phyloP scores from a whole-genome alignment of 148 eudicot species.

The Vaccinium corymbosum region DNA sequence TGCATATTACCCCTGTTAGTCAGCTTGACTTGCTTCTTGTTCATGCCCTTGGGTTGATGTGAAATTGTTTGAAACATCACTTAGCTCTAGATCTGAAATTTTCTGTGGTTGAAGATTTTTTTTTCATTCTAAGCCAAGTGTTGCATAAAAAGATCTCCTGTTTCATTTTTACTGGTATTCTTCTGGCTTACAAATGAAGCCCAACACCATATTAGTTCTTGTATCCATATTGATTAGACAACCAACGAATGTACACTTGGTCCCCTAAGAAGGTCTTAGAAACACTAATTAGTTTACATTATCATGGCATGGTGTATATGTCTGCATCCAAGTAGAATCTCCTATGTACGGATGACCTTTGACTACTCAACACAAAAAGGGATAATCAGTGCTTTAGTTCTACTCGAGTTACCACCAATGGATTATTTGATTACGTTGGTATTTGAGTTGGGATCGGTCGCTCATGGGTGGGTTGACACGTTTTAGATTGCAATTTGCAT shows the following conservation, averaged over 20 bases:
- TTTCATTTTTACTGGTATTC: background rate
- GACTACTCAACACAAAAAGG: background rate
- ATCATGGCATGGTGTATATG: background rate
- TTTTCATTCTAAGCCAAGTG: background rate
- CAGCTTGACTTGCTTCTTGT: slow-evolving; percentile 3
- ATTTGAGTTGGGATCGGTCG: background rate
- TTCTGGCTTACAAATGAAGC: background rate
- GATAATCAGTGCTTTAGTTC: background rate
- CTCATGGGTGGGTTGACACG: background rate
- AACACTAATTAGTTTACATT: background rate
- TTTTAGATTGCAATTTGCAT: background rate
- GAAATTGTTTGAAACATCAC: background rate
- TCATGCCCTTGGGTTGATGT: background rate
- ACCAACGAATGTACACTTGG: background rate
- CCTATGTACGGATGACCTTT: background rate
- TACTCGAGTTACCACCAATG: background rate
- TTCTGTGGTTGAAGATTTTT: background rate
- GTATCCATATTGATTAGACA: background rate
- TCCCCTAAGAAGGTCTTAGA: background rate
- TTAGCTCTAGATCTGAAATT: background rate
- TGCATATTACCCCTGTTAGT: background rate
- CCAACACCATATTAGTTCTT: background rate
- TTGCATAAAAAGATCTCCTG: background rate
- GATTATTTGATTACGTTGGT: background rate
- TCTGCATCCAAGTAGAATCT: background rate